Conservation (phyloP, 352 stramenopile species). For the Globisporangium paroecandrum region DNA sequence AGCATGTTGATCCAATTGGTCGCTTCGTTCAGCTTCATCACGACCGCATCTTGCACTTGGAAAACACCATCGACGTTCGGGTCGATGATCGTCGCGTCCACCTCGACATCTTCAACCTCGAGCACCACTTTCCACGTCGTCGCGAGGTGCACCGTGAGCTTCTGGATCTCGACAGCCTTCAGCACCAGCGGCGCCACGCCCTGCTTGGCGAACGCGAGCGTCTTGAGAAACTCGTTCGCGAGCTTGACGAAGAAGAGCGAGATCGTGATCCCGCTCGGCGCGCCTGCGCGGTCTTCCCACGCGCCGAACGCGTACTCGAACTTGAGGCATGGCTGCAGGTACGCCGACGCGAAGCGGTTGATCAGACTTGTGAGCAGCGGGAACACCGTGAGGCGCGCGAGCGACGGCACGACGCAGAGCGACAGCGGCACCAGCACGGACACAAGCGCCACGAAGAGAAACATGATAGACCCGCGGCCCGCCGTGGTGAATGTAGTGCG, state of each 20-base stretch:
- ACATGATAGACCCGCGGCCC: constrained; percentile 19
- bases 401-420: constrained; percentile 54
- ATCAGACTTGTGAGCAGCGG: constrained; percentile 51
- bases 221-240: constrained; percentile 47
- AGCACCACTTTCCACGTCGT: constrained; percentile 56
- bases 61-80: constrained; percentile 40
- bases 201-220: constrained; percentile 56
- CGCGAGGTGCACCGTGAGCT: constrained; percentile 43
- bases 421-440: constrained; percentile 58
- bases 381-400: constrained; percentile 58
- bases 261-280: constrained; percentile 44
- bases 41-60: constrained; percentile 41
- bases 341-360: constrained; percentile 47
- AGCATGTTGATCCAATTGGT: constrained; percentile 33
- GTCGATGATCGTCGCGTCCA: constrained; percentile 43
- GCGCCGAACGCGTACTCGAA: constrained; percentile 50
- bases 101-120: constrained; percentile 40
- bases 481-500: constrained; percentile 3
- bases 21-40: constrained; percentile 55
- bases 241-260: constrained; percentile 55
- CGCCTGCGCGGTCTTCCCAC: constrained; percentile 30
- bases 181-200: constrained; percentile 46
- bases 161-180: constrained; percentile 33
- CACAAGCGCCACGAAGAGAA: constrained; percentile 46
- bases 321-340: constrained; percentile 48